These are phyloP conservation scores for Craterostigma plantagineum DNA, from an alignment of 257 asterid species.

Conservation along the genomic window DNA sequence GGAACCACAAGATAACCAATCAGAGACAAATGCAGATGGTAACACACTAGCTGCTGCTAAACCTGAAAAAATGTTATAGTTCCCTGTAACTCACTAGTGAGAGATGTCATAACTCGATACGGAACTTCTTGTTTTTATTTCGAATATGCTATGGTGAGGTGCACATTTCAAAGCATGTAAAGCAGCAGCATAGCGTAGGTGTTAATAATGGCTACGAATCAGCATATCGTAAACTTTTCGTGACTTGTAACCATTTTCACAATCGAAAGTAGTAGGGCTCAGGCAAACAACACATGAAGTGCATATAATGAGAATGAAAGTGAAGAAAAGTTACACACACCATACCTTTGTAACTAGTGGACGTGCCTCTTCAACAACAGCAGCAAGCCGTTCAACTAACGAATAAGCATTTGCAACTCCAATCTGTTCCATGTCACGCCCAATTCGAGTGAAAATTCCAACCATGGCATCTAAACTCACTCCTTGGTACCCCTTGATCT, in stretches of 20 bases:
- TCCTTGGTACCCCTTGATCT: constrained; percentile 70
- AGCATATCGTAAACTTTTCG: no score
- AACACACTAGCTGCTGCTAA: no score
- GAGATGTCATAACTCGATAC: no score
- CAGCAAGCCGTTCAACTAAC: constrained; percentile 58
- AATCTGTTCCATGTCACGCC: constrained; percentile 79
- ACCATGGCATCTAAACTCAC: constrained; percentile 95
- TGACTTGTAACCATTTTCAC: no score
- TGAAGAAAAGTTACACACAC: constrained; percentile 8
- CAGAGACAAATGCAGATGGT: constrained; percentile 36
- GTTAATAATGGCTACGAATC: no score
- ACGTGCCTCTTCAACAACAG: constrained; percentile 66
- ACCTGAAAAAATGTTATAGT: constrained; percentile 21
- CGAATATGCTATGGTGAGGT: no score
- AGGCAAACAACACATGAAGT: no score
- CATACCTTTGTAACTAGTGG: constrained; percentile 84
- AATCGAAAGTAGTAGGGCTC: no score
- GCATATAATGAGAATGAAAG: no score
- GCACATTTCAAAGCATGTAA: no score
- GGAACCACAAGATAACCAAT: constrained; percentile 65
- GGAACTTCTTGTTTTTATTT: no score
- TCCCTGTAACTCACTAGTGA: not conserved
- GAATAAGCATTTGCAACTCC: constrained; percentile 61
- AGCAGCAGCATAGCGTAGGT: no score
- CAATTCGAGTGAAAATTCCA: constrained; percentile 93